Conservation (phyloP, 2,329 filamentous ascomycete species). For the Trichoderma sp. region DNA sequence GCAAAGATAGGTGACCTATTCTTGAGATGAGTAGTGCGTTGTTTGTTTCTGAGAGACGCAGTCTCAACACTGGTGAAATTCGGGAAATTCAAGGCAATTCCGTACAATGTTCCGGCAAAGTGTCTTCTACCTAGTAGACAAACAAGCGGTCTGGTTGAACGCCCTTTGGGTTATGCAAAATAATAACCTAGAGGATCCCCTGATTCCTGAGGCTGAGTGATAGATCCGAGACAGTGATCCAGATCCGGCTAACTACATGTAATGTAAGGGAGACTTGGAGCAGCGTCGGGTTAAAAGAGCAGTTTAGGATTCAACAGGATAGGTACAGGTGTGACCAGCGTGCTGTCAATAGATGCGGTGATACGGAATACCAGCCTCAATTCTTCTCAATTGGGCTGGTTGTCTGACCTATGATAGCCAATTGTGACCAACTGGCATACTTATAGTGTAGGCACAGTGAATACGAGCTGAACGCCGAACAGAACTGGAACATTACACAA, state of each 20-base stretch:
- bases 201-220: neutral
- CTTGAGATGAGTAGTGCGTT: neutral
- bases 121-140: neutral
- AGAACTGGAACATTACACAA: neutral
- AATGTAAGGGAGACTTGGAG: neutral
- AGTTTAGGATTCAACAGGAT: neutral
- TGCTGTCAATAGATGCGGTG: neutral
- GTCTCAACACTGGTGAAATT: neutral
- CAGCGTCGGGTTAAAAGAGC: neutral
- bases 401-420: neutral
- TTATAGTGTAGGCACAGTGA: neutral
- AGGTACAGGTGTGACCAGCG: neutral
- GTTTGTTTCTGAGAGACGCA: neutral
- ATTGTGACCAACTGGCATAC: neutral
- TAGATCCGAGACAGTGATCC: neutral
- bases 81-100: too few relatives aligned
- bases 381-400: too few relatives aligned
- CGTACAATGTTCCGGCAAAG: neutral
- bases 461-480: neutral
- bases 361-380: neutral
- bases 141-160: neutral
- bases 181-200: neutral
- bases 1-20: neutral
- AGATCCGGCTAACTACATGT: neutral
- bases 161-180: neutral